Conservation (phyloP, 2,329 filamentous ascomycete species). For the Nothophoma quercina region DNA sequence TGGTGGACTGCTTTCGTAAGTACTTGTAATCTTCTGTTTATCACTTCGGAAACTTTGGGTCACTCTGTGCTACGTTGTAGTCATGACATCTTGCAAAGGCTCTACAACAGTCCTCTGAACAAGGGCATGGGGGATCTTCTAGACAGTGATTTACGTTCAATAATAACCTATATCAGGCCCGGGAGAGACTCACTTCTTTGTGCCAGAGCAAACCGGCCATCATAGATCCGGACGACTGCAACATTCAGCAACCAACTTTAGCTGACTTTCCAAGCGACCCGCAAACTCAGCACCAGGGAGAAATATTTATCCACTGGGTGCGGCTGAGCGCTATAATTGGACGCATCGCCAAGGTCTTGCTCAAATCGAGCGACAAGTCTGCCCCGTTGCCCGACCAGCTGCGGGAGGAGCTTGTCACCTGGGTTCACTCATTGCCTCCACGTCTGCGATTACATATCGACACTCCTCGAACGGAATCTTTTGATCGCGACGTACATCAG, state of each 20-base stretch:
- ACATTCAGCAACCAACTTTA: slow-evolving; percentile 27
- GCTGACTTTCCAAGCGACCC: slow-evolving; percentile 28
- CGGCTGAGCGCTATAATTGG: slow-evolving; percentile 34
- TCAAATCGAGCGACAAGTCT: slow-evolving; percentile 20
- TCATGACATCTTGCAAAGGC: too few relatives aligned
- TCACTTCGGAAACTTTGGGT: background rate
- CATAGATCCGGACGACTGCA: slow-evolving; percentile 33
- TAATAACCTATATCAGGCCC: slow-evolving; percentile 20
- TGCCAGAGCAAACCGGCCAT: slow-evolving; percentile 34
- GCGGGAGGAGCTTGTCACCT: slow-evolving; percentile 28
- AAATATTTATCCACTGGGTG: slow-evolving; percentile 35
- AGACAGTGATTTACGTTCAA: background rate
- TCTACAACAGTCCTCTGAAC: too few relatives aligned
- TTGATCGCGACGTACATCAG: slow-evolving; percentile 34
- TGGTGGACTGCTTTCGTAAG: slow-evolving; percentile 37
- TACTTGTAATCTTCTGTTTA: background rate
- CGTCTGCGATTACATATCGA: slow-evolving; percentile 23
- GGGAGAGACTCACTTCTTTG: slow-evolving; percentile 29
- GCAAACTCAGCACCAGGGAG: slow-evolving; percentile 31
- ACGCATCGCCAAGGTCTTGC: slow-evolving; percentile 28
- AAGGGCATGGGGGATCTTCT: too few relatives aligned
- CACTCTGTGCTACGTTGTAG: too few relatives aligned
- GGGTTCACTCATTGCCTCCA: slow-evolving; percentile 28
- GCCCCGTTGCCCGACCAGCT: slow-evolving; percentile 20
- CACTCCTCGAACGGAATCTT: slow-evolving; percentile 21